Base-by-base conservation (phyloP, 306 rosid species). In the Citrullus amarus region DNA sequence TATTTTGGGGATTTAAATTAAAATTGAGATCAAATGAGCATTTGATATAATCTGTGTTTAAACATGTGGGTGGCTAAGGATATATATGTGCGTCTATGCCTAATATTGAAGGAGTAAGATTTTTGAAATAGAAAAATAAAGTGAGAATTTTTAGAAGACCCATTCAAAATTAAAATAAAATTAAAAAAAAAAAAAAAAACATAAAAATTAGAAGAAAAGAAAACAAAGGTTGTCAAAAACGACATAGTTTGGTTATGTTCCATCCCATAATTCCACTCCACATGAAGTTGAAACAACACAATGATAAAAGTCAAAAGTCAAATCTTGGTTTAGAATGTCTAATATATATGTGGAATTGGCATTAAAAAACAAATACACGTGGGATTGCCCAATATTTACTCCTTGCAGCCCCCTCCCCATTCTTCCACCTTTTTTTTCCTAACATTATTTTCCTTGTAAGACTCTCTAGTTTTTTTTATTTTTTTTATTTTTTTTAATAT, bases 51-150 rank as follows among this genome's bases (percentile, higher is more conserved):
- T 43, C 11, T 41, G 75, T 44, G 28, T 41, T 70, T 2, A 70
- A 70, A 70, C 76, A 44, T 70, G 76, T 70, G 76, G 76, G 76
- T 70, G 76, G 76, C 76, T 70, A 46, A 5, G 9, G n/a, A 41
- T 48, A 12, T 4, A 48, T 48, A 60, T 32, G 36, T 44, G 55
- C 56, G 22, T 43, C 36, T 38, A 70, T 22, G 55, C 76, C 76
- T 70, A 70, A 70, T 46, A 46, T 70, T 43, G 39, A 70, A 70
- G 55, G 46, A 44, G 16, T n/a, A 69, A 13, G 46, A 12, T 20
- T 13, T 44, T 70, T 22, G 14, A 46, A 70, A 14, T 18, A 1
- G 10, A 39, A 15, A 39, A 67, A 25, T 11, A 70, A 46, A 70
- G 38, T 20, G 39, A 46, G 76, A 65, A 16, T 36, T 65, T 36